Conservation (phyloP, 164 flowering plant genomes). For the Vitis amurensis region DNA sequence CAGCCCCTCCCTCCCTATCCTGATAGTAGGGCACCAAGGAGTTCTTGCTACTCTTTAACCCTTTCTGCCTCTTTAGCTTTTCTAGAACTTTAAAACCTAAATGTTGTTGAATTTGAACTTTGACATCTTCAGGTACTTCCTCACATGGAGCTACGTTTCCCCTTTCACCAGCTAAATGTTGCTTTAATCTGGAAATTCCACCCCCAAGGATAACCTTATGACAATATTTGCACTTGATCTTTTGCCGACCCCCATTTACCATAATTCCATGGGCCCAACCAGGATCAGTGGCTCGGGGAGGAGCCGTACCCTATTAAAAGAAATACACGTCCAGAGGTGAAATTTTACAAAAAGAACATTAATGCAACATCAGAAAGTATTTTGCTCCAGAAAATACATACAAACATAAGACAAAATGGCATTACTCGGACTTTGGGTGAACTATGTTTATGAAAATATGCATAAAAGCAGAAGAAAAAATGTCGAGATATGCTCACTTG, state of each 20-base stretch:
- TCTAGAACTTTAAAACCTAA: constrained; percentile 40
- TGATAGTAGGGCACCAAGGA: constrained; percentile 16
- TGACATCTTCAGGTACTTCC: constrained; percentile 45
- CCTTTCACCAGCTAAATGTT: constrained; percentile 52
- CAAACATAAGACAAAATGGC: background rate
- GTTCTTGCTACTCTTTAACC: constrained; percentile 11
- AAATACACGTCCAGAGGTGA: background rate
- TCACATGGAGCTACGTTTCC: constrained; percentile 52
- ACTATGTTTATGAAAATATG: background rate
- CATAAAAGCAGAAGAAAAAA: constrained; percentile 6
- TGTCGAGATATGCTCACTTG: constrained; percentile 21
- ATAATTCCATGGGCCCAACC: constrained; percentile 54
- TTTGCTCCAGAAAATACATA: background rate
- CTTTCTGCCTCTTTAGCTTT: constrained; percentile 40
- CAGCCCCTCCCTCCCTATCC: constrained; percentile 20
- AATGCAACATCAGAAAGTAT: background rate
- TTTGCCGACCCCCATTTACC: constrained; percentile 48
- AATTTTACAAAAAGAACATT: background rate
- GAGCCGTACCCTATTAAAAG: constrained; percentile 33
- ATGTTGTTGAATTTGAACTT: constrained; percentile 38
- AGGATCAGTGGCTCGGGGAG: constrained; percentile 53
- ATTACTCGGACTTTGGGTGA: background rate
- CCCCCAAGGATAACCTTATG: constrained; percentile 46
- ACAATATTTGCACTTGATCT: constrained; percentile 47
- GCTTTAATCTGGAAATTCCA: constrained; percentile 50